Evolutionary conservation across 2,329 filamentous ascomycete species (phyloP).

Genomic region (Fusarium guadeloupense): DNA sequence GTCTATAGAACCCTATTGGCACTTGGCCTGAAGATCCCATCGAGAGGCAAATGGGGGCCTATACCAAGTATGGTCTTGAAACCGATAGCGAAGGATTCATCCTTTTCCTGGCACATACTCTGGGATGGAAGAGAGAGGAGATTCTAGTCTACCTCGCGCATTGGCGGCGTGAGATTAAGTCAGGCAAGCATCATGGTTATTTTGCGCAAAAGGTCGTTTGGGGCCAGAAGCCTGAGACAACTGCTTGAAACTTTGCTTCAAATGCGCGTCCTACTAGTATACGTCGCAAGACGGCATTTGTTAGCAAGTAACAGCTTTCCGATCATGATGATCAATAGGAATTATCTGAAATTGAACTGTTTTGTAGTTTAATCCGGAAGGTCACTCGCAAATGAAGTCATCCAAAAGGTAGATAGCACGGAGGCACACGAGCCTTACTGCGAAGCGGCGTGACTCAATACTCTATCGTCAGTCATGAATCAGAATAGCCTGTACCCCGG

Average conservation of each 20-base stretch:
- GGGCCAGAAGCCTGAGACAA: conserved; percentile 47
- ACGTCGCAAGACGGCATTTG: too few species aligned
- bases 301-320: too few species aligned
- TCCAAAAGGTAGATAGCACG: too few species aligned
- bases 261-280: too few species aligned
- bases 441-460: too few species aligned
- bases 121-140: conserved; percentile 50
- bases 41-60: conserved; percentile 39
- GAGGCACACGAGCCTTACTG: too few species aligned
- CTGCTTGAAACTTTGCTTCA: too few species aligned
- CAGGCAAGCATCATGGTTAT: conserved; percentile 44
- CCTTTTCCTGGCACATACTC: conserved; percentile 48
- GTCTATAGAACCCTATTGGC: conserved; percentile 32
- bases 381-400: too few species aligned
- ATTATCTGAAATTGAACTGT: too few species aligned
- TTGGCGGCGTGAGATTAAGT: conserved; percentile 45
- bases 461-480: too few species aligned
- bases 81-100: conserved; percentile 50
- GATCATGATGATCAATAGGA: too few species aligned
- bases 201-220: conserved; percentile 45
- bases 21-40: conserved; percentile 22
- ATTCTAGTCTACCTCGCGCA: conserved; percentile 48
- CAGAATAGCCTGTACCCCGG: conserved; percentile 52
- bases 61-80: conserved; percentile 46
- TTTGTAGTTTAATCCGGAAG: too few species aligned